Conservation (phyloP, 306 rosid genomes). For the Glycine tomentella region DNA sequence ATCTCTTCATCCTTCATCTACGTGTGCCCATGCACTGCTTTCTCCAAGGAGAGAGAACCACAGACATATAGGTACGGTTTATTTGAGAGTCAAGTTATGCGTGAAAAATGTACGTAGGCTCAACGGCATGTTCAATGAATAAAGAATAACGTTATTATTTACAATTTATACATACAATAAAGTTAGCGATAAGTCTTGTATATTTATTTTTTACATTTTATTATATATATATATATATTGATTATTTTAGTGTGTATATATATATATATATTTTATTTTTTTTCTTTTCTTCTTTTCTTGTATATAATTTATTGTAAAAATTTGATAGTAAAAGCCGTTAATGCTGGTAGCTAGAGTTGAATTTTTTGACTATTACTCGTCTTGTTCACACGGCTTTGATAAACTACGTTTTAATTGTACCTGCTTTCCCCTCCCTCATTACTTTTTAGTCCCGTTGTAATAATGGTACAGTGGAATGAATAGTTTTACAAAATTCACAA, state of each 20-base stretch:
- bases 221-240: no score
- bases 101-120: neutral
- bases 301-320: neutral
- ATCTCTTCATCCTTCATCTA: neutral
- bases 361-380: neutral
- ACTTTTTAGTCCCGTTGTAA: neutral
- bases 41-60: neutral
- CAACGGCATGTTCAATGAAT: neutral
- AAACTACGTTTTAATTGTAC: neutral
- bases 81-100: neutral
- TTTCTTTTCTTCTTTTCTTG: no score
- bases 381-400: constrained; percentile 10
- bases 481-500: neutral
- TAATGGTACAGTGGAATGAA: neutral
- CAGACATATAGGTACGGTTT: neutral
- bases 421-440: neutral
- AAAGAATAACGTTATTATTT: neutral
- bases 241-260: no score
- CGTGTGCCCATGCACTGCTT: constrained; percentile 12
- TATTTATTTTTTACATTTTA: no score
- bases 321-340: neutral
- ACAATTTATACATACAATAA: no score
- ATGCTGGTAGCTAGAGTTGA: neutral
- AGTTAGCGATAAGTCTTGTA: no score
- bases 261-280: no score